These are phyloP conservation scores for Chrysanthemum makinoi DNA, from an alignment of 129 eudicot genomes.

Conservation along the genomic window DNA sequence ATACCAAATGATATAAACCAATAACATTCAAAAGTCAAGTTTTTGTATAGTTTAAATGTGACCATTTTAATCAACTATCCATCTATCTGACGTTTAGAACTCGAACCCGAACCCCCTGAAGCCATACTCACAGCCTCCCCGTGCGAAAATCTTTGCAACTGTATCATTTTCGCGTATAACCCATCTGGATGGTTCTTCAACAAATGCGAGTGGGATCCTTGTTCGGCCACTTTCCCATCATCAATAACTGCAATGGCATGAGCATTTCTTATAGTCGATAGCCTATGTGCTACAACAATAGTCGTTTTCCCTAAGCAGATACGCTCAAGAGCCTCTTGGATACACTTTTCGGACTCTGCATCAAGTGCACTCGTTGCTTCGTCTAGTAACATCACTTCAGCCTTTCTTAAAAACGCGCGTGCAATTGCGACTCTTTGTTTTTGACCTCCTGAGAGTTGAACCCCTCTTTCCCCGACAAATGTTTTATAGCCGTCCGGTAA, in stretches of 20 bases:
- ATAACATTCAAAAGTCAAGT: constrained; percentile 28
- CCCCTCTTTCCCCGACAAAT: constrained; percentile 80
- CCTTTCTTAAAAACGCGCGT: constrained; percentile 76
- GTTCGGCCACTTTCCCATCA: constrained; percentile 87
- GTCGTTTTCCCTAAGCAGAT: constrained; percentile 78
- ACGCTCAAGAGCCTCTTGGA: constrained; percentile 74
- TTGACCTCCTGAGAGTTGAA: constrained; percentile 87
- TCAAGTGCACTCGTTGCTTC: constrained; percentile 97
- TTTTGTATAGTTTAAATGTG: constrained; percentile 28
- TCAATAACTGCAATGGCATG: constrained; percentile 81
- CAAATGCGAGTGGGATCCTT: constrained; percentile 83
- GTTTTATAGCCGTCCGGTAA: constrained; percentile 92
- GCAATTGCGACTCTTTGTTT: constrained; percentile 88
- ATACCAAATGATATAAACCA: constrained; percentile 31
- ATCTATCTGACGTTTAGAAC: constrained; percentile 46
- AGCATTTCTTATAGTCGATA: constrained; percentile 78
- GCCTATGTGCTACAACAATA: constrained; percentile 77
- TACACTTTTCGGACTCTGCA: constrained; percentile 76
- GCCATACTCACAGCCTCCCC: constrained; percentile 62
- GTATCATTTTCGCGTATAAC: constrained; percentile 82
- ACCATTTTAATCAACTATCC: constrained; percentile 25
- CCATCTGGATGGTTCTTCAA: constrained; percentile 80
- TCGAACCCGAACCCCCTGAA: constrained; percentile 46
- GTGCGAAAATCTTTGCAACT: constrained; percentile 69
- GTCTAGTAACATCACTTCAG: constrained; percentile 75